Base-by-base conservation (phyloP, 257 asterid genomes). In the Thymus quinquecostatus region DNA sequence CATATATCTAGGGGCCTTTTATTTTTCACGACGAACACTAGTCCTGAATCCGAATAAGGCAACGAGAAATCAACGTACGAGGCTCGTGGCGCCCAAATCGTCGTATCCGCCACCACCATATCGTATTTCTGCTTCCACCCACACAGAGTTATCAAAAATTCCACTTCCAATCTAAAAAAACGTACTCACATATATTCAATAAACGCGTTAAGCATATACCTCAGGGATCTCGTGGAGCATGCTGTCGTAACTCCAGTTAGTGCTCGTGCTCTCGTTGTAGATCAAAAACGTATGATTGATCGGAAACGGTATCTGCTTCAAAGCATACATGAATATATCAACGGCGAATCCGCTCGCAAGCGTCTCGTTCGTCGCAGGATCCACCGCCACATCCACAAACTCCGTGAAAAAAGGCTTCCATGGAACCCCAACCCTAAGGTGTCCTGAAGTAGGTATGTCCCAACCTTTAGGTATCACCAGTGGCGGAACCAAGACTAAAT, bases 41-140 rank as follows among this genome's bases (percentile, higher is more conserved):
- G 0, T 21, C 10, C 67, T 9, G 67, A 62, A 40, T 62, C 67
- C 33, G 36, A 8, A 27, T 62, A 62, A 29, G 67, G 67, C 9
- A 62, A 80, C 0, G 86, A 29, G 30, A 86, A 84, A 41, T 80
- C 87, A 27, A 81, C 86, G 32, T 40, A 49, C 1, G 40, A 9
- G 41, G 88, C 41, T 9, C 90, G 77, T n/a, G 81, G 77, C 6
- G 88, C 83, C 81, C 84, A 60, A 58, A 87, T 80, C 5, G 90
- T 85, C 1, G 77, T 68, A 73, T 87, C 92, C 6, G 78, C 88
- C 49, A 62, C 67, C 0, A 62, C 53, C 67, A 62, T 62, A 62
- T 62, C 67, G 27, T 62, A 62, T 0, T 38, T 61, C 66, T 61
- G 66, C 21, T 11, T 38, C 8, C 28, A 21, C 21, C 21, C 21